These are phyloP conservation scores for Strobilomyces echinocephalus DNA, from an alignment of 768 basidiomycete species.

Conservation along the genomic window DNA sequence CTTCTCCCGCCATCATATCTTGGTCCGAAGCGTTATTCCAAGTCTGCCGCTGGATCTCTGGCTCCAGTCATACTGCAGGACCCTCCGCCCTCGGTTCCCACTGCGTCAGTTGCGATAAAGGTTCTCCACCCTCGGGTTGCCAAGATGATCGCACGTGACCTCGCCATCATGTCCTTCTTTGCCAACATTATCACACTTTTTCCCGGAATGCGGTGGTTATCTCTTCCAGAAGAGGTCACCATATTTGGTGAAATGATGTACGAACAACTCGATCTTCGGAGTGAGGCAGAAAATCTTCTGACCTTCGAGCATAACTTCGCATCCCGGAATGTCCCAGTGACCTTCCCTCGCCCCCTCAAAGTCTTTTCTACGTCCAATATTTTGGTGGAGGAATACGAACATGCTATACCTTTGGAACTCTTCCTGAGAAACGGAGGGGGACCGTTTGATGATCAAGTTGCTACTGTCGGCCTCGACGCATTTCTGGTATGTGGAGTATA, in stretches of 20 bases:
- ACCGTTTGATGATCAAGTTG: slow-evolving; percentile 83
- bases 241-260: slow-evolving; percentile 98
- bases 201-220: slow-evolving; percentile 96
- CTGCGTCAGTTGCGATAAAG: slow-evolving; percentile 91
- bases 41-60: slow-evolving; percentile 45
- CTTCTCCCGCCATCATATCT: slow-evolving; percentile 83
- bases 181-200: slow-evolving; percentile 70
- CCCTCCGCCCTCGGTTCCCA: slow-evolving; percentile 70
- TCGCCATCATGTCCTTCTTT: slow-evolving; percentile 94
- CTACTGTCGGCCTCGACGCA: slow-evolving; percentile 90
- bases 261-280: slow-evolving; percentile 85
- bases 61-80: slow-evolving; percentile 44
- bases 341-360: slow-evolving; percentile 84
- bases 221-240: slow-evolving; percentile 88
- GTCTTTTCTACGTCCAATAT: slow-evolving; percentile 78
- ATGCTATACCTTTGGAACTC: slow-evolving; percentile 82
- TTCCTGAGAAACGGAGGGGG: slow-evolving; percentile 91
- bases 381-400: slow-evolving; percentile 88
- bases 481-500: slow-evolving; percentile 64
- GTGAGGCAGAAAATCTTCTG: slow-evolving; percentile 84
- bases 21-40: slow-evolving; percentile 60
- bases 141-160: slow-evolving; percentile 81
- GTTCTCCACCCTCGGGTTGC: slow-evolving; percentile 85
- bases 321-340: slow-evolving; percentile 72
- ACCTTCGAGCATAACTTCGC: slow-evolving; percentile 86